Conservation (phyloP, 352 stramenopile genomes). For the Elongisporangium anandrum region DNA sequence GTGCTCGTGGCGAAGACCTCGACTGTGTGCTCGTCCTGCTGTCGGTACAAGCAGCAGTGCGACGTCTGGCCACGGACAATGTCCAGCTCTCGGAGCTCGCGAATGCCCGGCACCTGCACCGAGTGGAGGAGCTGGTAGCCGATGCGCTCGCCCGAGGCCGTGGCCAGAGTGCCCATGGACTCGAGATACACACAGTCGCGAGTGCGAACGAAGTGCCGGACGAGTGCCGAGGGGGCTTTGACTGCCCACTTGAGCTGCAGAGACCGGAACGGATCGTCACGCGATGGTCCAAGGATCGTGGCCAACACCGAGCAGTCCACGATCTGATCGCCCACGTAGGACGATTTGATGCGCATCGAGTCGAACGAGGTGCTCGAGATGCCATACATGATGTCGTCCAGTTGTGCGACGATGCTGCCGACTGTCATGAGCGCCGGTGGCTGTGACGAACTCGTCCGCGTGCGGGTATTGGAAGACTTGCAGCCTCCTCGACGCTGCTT, state of each 20-base stretch:
- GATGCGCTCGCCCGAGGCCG: constrained; percentile 10
- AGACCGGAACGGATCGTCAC: constrained; percentile 19
- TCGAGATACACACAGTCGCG: constrained; percentile 21
- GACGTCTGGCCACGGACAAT: background rate
- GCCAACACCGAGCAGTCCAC: constrained; percentile 23
- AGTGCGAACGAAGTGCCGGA: constrained; percentile 15
- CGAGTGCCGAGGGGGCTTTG: constrained; percentile 11
- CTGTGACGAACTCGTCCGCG: background rate
- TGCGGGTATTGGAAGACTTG: background rate
- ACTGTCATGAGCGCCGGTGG: background rate
- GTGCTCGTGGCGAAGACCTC: constrained; percentile 6
- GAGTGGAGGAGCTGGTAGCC: constrained; percentile 20
- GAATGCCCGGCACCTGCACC: background rate
- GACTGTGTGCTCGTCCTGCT: constrained; percentile 8
- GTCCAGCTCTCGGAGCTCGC: background rate
- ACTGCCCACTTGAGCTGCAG: constrained; percentile 30
- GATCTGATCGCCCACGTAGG: constrained; percentile 22
- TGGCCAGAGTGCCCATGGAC: constrained; percentile 8
- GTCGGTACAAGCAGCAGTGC: background rate
- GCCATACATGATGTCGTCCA: constrained; percentile 40
- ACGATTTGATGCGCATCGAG: constrained; percentile 27
- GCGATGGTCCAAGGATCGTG: constrained; percentile 8
- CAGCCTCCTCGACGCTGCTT: constrained; percentile 13
- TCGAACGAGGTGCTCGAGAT: constrained; percentile 25
- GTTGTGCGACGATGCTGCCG: constrained; percentile 38